Evolutionary conservation across 2,329 filamentous ascomycete genomes (phyloP).

Genomic region (Aspergillus nomiae): DNA sequence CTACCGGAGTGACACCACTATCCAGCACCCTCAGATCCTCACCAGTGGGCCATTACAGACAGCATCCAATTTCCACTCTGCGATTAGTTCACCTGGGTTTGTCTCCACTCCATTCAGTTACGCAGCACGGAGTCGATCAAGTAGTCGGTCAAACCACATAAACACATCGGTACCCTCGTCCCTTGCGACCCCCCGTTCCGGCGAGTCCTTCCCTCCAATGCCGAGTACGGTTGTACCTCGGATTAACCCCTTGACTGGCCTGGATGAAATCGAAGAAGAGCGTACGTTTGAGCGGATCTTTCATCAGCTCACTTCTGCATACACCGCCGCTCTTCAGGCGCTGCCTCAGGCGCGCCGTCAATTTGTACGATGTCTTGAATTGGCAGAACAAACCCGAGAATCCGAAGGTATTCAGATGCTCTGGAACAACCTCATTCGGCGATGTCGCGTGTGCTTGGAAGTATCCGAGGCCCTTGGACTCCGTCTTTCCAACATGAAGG

Average conservation of each 20-base stretch:
- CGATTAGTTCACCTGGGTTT: slow-evolving; percentile 34
- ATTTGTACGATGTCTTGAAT: slow-evolving; percentile 64
- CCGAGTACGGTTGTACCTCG: slow-evolving; percentile 50
- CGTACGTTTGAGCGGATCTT: slow-evolving; percentile 81
- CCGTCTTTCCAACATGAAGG: slow-evolving; percentile 75
- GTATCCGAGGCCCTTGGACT: slow-evolving; percentile 72
- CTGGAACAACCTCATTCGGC: slow-evolving; percentile 71
- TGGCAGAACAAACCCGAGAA: slow-evolving; percentile 62
- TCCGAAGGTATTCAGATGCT: slow-evolving; percentile 63
- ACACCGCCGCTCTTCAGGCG: slow-evolving; percentile 70
- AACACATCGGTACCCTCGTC: slow-evolving; percentile 49
- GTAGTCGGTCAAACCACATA: slow-evolving; percentile 57
- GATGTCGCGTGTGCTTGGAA: slow-evolving; percentile 70
- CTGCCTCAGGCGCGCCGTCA: slow-evolving; percentile 71
- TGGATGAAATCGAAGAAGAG: slow-evolving; percentile 72
- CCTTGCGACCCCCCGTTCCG: slow-evolving; percentile 72
- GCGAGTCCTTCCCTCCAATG: slow-evolving; percentile 70
- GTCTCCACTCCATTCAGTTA: slow-evolving; percentile 35
- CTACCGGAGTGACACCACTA: slow-evolving; percentile 54
- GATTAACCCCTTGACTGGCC: slow-evolving; percentile 60
- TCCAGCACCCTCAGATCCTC: slow-evolving; percentile 46
- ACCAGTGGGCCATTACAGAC: slow-evolving; percentile 34
- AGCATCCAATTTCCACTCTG: slow-evolving; percentile 29
- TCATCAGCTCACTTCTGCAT: slow-evolving; percentile 70
- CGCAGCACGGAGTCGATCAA: slow-evolving; percentile 46